phyloP scores from a whole-genome alignment of 2,329 filamentous ascomycete genomes.

The Fusarium zealandicum region DNA sequence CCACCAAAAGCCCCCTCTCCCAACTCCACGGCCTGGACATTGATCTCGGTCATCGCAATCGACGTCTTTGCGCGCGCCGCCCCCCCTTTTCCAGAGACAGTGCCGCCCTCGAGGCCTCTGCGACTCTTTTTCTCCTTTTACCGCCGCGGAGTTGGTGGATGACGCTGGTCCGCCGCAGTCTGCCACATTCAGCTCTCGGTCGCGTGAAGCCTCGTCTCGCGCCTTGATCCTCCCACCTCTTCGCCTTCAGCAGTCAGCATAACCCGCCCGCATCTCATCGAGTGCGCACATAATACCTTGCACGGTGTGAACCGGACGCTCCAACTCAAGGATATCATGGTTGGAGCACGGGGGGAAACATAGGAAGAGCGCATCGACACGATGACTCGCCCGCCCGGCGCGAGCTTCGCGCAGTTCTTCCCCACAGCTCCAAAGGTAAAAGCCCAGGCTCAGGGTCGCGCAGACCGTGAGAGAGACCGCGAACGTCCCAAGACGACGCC shows the following conservation, averaged over 20 bases:
- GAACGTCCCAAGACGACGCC: constrained; percentile 41
- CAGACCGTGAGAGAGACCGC: constrained; percentile 45
- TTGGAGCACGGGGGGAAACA: constrained; percentile 60
- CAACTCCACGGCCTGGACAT: constrained; percentile 28
- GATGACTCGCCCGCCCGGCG: constrained; percentile 80
- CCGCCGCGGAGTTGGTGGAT: constrained; percentile 35
- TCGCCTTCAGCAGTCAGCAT: constrained; percentile 13
- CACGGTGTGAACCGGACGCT: constrained; percentile 20
- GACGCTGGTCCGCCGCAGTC: constrained; percentile 32
- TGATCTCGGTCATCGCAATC: constrained; percentile 25
- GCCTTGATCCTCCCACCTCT: constrained; percentile 30
- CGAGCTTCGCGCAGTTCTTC: constrained; percentile 88
- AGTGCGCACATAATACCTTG: constrained; percentile 2
- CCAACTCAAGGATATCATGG: constrained; percentile 61
- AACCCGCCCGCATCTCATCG: constrained; percentile 12
- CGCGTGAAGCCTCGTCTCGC: constrained; percentile 50
- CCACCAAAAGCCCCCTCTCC: constrained; percentile 30
- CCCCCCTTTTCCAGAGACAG: constrained; percentile 6
- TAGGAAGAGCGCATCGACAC: constrained; percentile 61
- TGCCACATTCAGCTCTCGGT: constrained; percentile 43
- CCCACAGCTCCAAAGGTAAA: constrained; percentile 75
- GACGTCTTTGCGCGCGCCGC: constrained; percentile 25
- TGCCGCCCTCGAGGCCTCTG: constrained; percentile 17
- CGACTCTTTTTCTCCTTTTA: constrained; percentile 35
- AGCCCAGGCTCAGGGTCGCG: constrained; percentile 48